Evolutionary conservation across 2,329 filamentous ascomycete species (phyloP).

Genomic region (Leptographium galeiforme): DNA sequence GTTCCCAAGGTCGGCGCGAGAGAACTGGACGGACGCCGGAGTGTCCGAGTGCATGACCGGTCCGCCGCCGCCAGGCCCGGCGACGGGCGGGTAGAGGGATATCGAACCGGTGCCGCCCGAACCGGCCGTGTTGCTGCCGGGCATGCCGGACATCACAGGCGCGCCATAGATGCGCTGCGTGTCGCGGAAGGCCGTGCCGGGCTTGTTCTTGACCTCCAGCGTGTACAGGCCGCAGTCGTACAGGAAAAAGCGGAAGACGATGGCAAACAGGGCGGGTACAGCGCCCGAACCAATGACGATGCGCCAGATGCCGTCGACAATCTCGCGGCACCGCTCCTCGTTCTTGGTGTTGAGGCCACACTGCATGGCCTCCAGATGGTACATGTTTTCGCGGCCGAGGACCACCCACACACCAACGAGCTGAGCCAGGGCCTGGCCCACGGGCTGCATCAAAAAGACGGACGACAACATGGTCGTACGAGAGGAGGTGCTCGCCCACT

Average conservation of each 20-base stretch:
- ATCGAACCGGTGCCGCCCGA: conserved; percentile 12
- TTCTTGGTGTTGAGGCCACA: conserved; percentile 33
- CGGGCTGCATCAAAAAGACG: conserved; percentile 57
- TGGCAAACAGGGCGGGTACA: conserved; percentile 48
- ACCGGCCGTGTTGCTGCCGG: conserved; percentile 10
- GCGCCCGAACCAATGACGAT: conserved; percentile 54
- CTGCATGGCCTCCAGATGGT: conserved; percentile 28
- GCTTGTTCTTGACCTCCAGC: conserved; percentile 50
- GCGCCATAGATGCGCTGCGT: conserved; percentile 45
- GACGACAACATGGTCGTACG: conserved; percentile 53
- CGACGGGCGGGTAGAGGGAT: conserved; percentile 18
- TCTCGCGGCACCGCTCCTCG: conserved; percentile 29
- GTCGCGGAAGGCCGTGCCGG: conserved; percentile 42
- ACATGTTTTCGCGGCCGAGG: conserved; percentile 28
- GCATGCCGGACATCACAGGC: conserved; percentile 13
- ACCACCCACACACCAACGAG: conserved; percentile 43
- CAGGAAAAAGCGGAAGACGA: conserved; percentile 52
- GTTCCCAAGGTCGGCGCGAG: conserved; percentile 30
- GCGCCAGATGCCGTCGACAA: conserved; percentile 50
- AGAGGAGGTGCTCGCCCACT: conserved; percentile 50
- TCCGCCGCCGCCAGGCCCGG: not conserved
- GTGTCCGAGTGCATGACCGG: conserved; percentile 9
- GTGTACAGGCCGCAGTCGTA: conserved; percentile 54
- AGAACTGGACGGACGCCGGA: conserved; percentile 34
- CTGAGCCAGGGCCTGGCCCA: conserved; percentile 53